A percentile compares a stretch with the other conserved stretches of the same genome.
Evolutionary conservation across 1,284 basidiomycete species (phyloP).

Genomic region (Rhodotorula sp.): DNA sequence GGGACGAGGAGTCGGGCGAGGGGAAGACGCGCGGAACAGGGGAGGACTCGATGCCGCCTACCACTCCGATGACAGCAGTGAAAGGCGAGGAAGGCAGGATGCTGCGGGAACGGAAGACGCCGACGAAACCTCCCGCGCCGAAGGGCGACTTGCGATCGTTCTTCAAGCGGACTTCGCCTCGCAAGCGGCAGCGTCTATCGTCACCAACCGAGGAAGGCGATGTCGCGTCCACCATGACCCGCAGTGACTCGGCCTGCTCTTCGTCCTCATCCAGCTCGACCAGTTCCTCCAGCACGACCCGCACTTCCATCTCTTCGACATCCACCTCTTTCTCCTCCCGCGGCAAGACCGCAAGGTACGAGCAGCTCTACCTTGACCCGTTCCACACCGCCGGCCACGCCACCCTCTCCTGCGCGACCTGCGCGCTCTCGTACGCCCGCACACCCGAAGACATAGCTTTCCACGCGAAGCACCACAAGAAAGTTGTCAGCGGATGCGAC

Average conservation of each 20-base stretch:
- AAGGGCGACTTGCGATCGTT: constrained; percentile 17
- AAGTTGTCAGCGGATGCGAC: constrained; percentile 49
- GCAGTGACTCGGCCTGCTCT: not conserved
- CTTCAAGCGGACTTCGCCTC: constrained; percentile 11
- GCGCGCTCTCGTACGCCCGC: constrained; percentile 52
- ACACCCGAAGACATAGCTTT: constrained; percentile 48
- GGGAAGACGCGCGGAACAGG: not conserved
- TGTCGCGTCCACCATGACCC: not conserved
- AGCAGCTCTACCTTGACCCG: constrained; percentile 41
- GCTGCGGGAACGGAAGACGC: not conserved
- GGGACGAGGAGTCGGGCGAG: not conserved
- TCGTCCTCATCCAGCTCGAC: not conserved
- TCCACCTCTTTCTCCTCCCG: constrained; percentile 42
- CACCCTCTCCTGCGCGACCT: constrained; percentile 47
- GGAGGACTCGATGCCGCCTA: not conserved
- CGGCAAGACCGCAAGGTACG: constrained; percentile 13
- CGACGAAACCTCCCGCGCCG: not conserved
- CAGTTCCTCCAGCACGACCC: not conserved
- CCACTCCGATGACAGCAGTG: not conserved
- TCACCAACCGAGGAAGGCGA: not conserved
- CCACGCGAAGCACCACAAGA: constrained; percentile 50
- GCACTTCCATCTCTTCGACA: constrained; percentile 14
- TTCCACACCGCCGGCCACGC: constrained; percentile 29
- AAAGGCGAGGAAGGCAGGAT: not conserved
- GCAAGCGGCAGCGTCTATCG: not conserved